Percentiles rank a stretch among this genome's conserved stretches.
Evolutionary conservation across 2,329 filamentous ascomycete species (phyloP).

Genomic region (Colletotrichum falcatum): DNA sequence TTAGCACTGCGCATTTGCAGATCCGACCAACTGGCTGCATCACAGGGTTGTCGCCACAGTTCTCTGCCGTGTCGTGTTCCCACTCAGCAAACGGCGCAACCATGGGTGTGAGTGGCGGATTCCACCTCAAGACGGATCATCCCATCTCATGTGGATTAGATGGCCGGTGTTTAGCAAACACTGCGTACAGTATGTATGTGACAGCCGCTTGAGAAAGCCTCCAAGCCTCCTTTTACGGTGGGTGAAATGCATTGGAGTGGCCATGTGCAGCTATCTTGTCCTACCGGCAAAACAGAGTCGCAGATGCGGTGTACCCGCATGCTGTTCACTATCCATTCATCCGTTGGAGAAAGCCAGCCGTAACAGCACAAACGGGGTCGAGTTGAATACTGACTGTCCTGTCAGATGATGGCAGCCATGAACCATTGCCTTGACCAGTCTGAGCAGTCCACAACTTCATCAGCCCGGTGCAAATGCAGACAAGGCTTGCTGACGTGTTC

Average conservation of each 20-base stretch:
- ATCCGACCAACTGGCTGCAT: neutral
- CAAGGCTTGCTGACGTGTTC: neutral
- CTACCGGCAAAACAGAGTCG: slow-evolving; percentile 48
- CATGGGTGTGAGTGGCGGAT: neutral
- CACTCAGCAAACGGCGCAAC: neutral
- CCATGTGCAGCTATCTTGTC: slow-evolving; percentile 50
- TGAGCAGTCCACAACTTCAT: neutral
- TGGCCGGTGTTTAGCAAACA: neutral
- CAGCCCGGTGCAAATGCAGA: neutral
- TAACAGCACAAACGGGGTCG: neutral
- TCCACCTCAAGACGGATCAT: neutral
- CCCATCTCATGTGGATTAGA: neutral
- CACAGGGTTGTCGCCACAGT: neutral
- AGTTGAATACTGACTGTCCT: neutral
- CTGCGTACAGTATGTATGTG: too few relatives aligned
- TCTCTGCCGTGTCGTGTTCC: neutral
- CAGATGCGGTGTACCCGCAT: slow-evolving; percentile 31
- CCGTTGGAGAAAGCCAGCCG: neutral
- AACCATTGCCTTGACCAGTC: neutral
- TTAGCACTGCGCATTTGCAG: neutral
- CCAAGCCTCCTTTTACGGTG: too few relatives aligned
- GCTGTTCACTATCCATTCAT: neutral
- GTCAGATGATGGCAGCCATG: neutral
- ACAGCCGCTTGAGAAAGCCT: neutral
- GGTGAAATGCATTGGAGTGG: slow-evolving; percentile 42